Conservation (phyloP, 139 green algal genomes). For the Coccomyxa sp. region DNA sequence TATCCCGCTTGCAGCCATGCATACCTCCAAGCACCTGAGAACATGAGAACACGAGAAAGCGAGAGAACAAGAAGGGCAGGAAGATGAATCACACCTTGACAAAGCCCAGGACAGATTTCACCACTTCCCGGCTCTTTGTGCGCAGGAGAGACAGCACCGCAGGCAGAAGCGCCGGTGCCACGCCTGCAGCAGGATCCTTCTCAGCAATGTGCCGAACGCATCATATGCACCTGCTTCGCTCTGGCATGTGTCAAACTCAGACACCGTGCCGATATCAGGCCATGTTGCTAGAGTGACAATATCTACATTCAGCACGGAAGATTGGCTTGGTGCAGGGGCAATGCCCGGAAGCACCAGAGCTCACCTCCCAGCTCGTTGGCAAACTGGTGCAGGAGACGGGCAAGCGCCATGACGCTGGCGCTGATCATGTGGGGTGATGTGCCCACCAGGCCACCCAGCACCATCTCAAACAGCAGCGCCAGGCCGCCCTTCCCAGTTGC, state of each 20-base stretch:
- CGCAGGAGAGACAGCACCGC: slow-evolving; percentile 83
- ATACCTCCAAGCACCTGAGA: too few relatives aligned
- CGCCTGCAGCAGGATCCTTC: too few relatives aligned
- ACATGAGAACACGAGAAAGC: neutral
- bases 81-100: slow-evolving; percentile 64
- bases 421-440: slow-evolving; percentile 74
- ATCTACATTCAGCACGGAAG: too few relatives aligned
- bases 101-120: slow-evolving; percentile 93
- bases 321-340: too few relatives aligned
- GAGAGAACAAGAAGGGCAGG: neutral
- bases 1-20: too few relatives aligned
- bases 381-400: slow-evolving; percentile 94
- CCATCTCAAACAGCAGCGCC: slow-evolving; percentile 68
- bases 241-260: too few relatives aligned
- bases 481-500: slow-evolving; percentile 32
- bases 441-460: slow-evolving; percentile 78
- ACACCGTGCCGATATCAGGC: too few relatives aligned
- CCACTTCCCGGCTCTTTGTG: slow-evolving; percentile 77
- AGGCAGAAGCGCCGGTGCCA: slow-evolving; percentile 68
- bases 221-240: too few relatives aligned
- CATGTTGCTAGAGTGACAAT: too few relatives aligned
- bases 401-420: slow-evolving; percentile 80
- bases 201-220: too few relatives aligned
- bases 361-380: slow-evolving; percentile 43
- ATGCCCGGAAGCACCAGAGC: too few relatives aligned